Percentiles rank a stretch among this genome's conserved stretches.
Conservation (phyloP, 2,329 filamentous ascomycete genomes). For the Hymenoscyphus infarciens region DNA sequence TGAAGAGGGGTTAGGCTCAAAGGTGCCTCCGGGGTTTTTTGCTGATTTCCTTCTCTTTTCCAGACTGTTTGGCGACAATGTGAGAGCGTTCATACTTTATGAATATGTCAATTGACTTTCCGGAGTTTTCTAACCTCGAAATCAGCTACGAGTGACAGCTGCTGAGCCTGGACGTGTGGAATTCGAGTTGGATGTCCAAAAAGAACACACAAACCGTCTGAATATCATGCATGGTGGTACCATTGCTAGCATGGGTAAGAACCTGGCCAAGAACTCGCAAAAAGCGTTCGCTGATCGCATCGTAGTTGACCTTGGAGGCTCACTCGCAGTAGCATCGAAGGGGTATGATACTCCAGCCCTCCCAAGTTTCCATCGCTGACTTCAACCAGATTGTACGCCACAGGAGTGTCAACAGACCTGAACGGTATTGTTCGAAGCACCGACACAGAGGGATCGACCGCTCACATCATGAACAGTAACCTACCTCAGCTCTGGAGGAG, state of each 20-base stretch:
- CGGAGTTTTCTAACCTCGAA: background rate
- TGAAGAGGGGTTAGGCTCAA: background rate
- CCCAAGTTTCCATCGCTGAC: background rate
- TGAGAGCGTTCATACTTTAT: constrained; percentile 15
- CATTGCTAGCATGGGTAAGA: constrained; percentile 61
- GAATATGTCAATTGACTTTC: background rate
- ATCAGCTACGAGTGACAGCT: constrained; percentile 62
- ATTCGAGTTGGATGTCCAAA: constrained; percentile 71
- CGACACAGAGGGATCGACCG: background rate
- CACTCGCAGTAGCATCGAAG: constrained; percentile 61
- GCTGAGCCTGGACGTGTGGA: constrained; percentile 65
- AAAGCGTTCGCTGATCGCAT: constrained; percentile 4
- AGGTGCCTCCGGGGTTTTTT: background rate
- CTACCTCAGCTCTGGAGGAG: constrained; percentile 57
- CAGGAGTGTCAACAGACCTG: constrained; percentile 62
- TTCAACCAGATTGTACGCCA: constrained; percentile 48
- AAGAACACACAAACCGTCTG: constrained; percentile 77
- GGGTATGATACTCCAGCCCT: constrained; percentile 26
- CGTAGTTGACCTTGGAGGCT: constrained; percentile 59
- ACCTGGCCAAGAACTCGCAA: background rate
- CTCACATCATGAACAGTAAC: constrained; percentile 46
- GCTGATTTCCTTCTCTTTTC: background rate
- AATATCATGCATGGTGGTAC: constrained; percentile 76
- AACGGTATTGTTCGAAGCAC: constrained; percentile 45
- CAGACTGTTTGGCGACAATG: constrained; percentile 37